Evolutionary conservation across 2,329 filamentous ascomycete species (phyloP).

Genomic region (Ambrosiella cleistominuta): DNA sequence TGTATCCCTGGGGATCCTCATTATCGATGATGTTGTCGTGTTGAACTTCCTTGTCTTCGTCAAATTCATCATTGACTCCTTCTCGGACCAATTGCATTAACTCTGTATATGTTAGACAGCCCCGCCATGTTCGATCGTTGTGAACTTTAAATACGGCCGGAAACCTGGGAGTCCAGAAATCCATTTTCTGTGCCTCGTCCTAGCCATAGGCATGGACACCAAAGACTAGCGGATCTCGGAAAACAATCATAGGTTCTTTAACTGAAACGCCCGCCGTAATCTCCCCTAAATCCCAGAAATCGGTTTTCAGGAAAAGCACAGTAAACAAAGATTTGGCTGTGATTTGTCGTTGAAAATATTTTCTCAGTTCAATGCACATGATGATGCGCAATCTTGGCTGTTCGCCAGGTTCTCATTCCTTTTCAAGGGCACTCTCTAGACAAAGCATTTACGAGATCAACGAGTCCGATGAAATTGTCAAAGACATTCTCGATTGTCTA

Average conservation of each 20-base stretch:
- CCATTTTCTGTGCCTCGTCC: conserved; percentile 49
- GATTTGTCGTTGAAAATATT: conserved; percentile 33
- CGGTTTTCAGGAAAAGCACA: neutral
- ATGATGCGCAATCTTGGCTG: conserved; percentile 49
- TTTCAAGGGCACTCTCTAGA: conserved; percentile 45
- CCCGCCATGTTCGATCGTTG: conserved; percentile 50
- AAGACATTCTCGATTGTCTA: no score
- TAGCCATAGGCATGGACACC: conserved; percentile 70
- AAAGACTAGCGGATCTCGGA: conserved; percentile 55
- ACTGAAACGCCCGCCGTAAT: conserved; percentile 14
- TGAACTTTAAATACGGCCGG: conserved; percentile 62
- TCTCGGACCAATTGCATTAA: conserved; percentile 48
- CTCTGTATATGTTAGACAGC: conserved; percentile 51
- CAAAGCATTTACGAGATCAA: conserved; percentile 24
- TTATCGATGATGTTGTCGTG: no score
- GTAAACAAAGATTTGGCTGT: conserved; percentile 25
- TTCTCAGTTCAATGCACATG: conserved; percentile 41
- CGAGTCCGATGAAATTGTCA: no score
- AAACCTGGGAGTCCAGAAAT: conserved; percentile 61
- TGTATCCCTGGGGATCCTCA: no score
- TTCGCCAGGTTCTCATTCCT: conserved; percentile 21
- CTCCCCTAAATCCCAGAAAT: neutral
- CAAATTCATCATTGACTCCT: conserved; percentile 28
- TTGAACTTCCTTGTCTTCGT: conserved; percentile 17
- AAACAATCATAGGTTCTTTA: conserved; percentile 33